Evolutionary conservation across 2,329 filamentous ascomycete genomes (phyloP).

Genomic region (Fusarium setosum): DNA sequence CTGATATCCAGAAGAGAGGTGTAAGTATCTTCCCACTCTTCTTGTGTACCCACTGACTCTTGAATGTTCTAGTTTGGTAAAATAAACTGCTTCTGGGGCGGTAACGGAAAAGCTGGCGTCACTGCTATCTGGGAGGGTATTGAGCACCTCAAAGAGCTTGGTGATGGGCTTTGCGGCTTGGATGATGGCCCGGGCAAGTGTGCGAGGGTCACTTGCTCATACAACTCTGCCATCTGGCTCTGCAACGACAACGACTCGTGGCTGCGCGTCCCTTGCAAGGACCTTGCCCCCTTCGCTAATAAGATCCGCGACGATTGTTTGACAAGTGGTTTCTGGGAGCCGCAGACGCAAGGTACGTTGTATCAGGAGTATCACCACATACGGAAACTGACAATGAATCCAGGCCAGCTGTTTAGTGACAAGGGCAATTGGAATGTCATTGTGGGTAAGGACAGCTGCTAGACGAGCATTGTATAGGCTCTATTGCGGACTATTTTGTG

Average conservation of each 20-base stretch:
- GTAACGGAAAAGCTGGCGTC: background rate
- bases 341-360: background rate
- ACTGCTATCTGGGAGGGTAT: conserved; percentile 1
- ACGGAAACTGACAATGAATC: background rate
- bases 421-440: conserved; percentile 7
- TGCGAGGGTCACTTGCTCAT: conserved; percentile 3
- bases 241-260: conserved; percentile 9
- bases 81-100: background rate
- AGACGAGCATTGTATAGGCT: too few relatives aligned
- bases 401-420: conserved; percentile 1
- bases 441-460: conserved; percentile 7
- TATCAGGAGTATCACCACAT: fast-evolving
- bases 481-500: background rate
- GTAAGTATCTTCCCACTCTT: background rate
- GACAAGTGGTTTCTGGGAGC: background rate
- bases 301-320: conserved; percentile 6
- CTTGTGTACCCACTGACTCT: background rate
- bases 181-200: conserved; percentile 12
- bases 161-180: background rate
- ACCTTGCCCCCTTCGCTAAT: background rate
- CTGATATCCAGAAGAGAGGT: background rate
- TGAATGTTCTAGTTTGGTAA: background rate
- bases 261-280: conserved; percentile 4
- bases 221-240: conserved; percentile 13
- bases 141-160: background rate